Percentiles rank a stretch among this genome's conserved stretches.
phyloP scores from a whole-genome alignment of 495 filamentous ascomycete genomes.

The Xylaria scruposa region DNA sequence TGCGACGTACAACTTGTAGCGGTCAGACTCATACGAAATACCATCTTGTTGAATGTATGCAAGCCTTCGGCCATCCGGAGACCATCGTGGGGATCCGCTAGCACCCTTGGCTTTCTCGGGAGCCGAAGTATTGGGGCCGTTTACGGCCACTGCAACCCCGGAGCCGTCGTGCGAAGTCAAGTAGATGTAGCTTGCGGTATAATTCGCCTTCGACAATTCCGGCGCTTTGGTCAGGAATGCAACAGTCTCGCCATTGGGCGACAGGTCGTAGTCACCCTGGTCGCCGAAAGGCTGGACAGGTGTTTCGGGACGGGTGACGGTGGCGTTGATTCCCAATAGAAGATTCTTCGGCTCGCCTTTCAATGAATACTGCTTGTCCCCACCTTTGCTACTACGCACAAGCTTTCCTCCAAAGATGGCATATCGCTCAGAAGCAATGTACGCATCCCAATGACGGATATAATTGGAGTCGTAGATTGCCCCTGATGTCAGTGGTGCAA shows the following conservation, averaged over 20 bases:
- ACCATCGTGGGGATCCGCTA: constrained; percentile 68
- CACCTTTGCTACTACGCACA: constrained; percentile 26
- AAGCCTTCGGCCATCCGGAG: constrained; percentile 67
- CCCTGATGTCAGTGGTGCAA: constrained; percentile 54
- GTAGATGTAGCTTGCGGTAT: constrained; percentile 71
- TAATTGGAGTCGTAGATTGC: constrained; percentile 65
- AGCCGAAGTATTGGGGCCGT: constrained; percentile 20
- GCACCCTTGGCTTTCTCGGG: constrained; percentile 56
- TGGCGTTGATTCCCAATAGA: constrained; percentile 16
- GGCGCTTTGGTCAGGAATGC: constrained; percentile 79
- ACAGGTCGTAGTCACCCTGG: constrained; percentile 50
- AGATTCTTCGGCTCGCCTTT: constrained; percentile 20
- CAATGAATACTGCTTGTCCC: constrained; percentile 13
- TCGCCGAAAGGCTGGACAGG: constrained; percentile 54
- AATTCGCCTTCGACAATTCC: constrained; percentile 66
- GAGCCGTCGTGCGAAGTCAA: constrained; percentile 59
- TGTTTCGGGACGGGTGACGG: constrained; percentile 34
- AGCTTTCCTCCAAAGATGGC: constrained; percentile 68
- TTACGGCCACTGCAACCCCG: constrained; percentile 54
- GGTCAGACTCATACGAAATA: constrained; percentile 69
- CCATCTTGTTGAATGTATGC: constrained; percentile 70
- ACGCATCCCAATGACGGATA: constrained; percentile 68
- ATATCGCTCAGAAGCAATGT: constrained; percentile 64
- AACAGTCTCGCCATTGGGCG: constrained; percentile 51
- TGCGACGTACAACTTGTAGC: constrained; percentile 20